A percentile compares a stretch with the other conserved stretches of the same genome.
Evolutionary conservation across 164 flowering plant genomes (phyloP).

Genomic region (Magnolia kwangsiensis): DNA sequence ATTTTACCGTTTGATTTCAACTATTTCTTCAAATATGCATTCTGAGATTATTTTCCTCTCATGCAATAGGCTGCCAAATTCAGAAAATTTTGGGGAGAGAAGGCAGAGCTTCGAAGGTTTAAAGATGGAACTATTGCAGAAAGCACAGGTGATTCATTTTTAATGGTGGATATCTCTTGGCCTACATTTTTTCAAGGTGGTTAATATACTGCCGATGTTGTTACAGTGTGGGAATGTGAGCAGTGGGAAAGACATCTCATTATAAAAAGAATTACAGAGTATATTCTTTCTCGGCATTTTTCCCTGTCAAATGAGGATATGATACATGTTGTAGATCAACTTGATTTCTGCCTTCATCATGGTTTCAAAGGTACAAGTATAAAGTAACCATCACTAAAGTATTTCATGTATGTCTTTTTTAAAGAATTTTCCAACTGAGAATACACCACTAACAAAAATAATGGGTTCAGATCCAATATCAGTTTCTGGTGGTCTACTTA

Average conservation of each 20-base stretch:
- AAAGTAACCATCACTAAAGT: neutral
- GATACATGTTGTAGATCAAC: constrained; percentile 59
- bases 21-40: neutral
- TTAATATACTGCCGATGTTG: constrained; percentile 1
- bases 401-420: neutral
- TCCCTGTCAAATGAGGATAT: constrained; percentile 52
- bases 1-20: constrained; percentile 3
- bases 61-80: constrained; percentile 51
- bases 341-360: constrained; percentile 71
- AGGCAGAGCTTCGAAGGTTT: constrained; percentile 79
- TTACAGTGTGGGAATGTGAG: constrained; percentile 74
- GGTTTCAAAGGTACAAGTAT: constrained; percentile 49
- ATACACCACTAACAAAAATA: neutral
- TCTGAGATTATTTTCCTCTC: neutral
- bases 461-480: constrained; percentile 68
- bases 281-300: constrained; percentile 66
- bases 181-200: constrained; percentile 5
- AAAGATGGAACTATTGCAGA: constrained; percentile 87
- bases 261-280: constrained; percentile 58
- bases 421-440: neutral
- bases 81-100: constrained; percentile 91
- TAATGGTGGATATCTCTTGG: neutral
- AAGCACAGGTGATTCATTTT: constrained; percentile 60
- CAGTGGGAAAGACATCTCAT: constrained; percentile 80
- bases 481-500: constrained; percentile 45